Evolutionary conservation across 306 rosid genomes (phyloP), one percentile per base, ranked within the genome.

Genomic region (Malus fusca): DNA sequence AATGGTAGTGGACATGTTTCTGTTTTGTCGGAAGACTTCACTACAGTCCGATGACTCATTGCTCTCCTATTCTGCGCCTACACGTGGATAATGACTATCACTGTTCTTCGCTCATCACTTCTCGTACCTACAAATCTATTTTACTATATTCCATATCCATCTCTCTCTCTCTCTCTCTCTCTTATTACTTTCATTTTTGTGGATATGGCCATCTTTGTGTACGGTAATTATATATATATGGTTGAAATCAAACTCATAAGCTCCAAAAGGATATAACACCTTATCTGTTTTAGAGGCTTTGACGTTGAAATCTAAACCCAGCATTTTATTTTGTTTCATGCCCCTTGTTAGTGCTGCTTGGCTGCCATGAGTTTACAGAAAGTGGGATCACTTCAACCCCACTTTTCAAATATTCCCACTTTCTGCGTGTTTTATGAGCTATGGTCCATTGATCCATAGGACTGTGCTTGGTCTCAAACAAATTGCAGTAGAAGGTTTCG

Each of bases 1-100:
- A 77, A 62, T 75, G 72, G 80, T 61, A 75, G 77, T 72, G 80
- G 84, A 80, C 77, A 76, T 80, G 76, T 76, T 69, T 33, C 23
- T 25, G 81, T 40, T 70, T 65, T 82, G 81, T 80, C 79, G 78
- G 53, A 46, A 5, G 53, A 46, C 53, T 17, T 46, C 19, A 14
- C 7, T 46, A 46, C 53, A 25, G 6, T 26, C 4, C 4, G 11
- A 68, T 23, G 42, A 22, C 66, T n/a, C 58, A 56, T 55, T 13
- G 28, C 46, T 65, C 46, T 58, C 8, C n/a, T 52, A 74, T 10
- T 66, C 73, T 56, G 46, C 25, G 66, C 69, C 17, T 55, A 42
- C 79, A 71, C 42, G 64, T 80, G 73, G 83, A 80, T 63, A 56
- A 46, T 68, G 87, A 71, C 73, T 70, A 61, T 51, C 58, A 72